phyloP scores from a whole-genome alignment of 1,284 basidiomycete species.

The Ceratobasidium sp. region DNA sequence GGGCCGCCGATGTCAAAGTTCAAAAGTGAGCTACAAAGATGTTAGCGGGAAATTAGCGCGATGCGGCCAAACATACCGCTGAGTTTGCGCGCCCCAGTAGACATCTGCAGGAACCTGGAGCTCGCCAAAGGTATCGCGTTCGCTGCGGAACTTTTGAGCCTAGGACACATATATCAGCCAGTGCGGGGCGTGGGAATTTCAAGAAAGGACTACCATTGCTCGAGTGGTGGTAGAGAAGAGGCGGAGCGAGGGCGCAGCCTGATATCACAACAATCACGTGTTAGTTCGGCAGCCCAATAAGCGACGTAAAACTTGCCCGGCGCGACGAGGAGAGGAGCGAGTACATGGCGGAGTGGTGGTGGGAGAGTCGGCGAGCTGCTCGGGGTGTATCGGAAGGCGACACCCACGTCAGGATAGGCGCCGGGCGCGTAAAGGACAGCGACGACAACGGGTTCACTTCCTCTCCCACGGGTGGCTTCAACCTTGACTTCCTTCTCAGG shows the following conservation, averaged over 20 bases:
- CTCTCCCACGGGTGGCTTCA: too few relatives aligned
- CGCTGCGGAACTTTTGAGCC: constrained; percentile 62
- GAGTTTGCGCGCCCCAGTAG: constrained; percentile 99
- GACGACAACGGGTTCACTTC: not conserved
- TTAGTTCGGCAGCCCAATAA: not conserved
- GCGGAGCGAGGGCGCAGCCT: constrained; percentile 42
- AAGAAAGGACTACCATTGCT: constrained; percentile 14
- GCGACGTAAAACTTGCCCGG: constrained; percentile 7
- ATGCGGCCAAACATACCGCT: constrained; percentile 71
- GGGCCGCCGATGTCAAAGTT: constrained; percentile 99
- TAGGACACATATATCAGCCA: not conserved
- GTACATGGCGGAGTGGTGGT: constrained; percentile 16
- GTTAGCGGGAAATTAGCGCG: not conserved
- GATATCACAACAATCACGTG: constrained; percentile 29
- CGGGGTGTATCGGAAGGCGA: constrained; percentile 37
- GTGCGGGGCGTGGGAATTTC: too few relatives aligned
- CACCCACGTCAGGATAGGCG: not conserved
- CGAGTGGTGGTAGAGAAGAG: constrained; percentile 42
- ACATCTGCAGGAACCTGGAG: constrained; percentile 93
- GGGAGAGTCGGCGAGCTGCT: constrained; percentile 8
- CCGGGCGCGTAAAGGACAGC: not conserved
- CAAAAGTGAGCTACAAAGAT: constrained; percentile 80
- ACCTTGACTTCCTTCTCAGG: too few relatives aligned
- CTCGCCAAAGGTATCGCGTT: constrained; percentile 92
- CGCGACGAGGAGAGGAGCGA: constrained; percentile 27